Evolutionary conservation across 2,329 filamentous ascomycete genomes (phyloP).

Genomic region (Botrytis deweyae): DNA sequence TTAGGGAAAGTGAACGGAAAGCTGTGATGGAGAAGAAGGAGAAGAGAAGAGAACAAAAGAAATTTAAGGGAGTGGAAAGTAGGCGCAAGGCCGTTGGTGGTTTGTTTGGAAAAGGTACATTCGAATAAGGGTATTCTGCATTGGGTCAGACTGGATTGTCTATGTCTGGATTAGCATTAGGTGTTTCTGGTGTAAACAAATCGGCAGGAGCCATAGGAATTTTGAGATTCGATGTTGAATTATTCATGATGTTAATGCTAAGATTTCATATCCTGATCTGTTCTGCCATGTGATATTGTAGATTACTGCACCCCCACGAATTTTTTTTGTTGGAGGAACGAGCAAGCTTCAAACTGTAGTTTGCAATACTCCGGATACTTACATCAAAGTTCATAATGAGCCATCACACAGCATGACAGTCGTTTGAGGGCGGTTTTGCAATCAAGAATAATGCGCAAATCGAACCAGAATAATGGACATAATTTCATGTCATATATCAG

Average conservation of each 20-base stretch:
- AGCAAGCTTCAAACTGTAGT: background rate
- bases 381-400: background rate
- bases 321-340: background rate
- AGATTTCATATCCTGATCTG: constrained; percentile 4
- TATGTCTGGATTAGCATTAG: constrained; percentile 7
- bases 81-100: constrained; percentile 57
- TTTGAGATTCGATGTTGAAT: background rate
- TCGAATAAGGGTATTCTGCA: constrained; percentile 41
- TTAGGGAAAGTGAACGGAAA: constrained; percentile 57
- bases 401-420: background rate
- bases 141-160: constrained; percentile 11
- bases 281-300: constrained; percentile 3
- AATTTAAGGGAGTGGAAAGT: constrained; percentile 56
- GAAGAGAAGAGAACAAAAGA: constrained; percentile 56
- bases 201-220: background rate
- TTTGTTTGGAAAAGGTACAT: constrained; percentile 56
- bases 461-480: background rate
- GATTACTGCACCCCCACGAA: background rate
- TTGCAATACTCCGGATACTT: background rate
- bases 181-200: constrained; percentile 7
- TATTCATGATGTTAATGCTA: constrained; percentile 14
- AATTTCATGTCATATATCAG: background rate
- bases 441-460: background rate
- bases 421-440: background rate
- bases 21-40: constrained; percentile 57